A percentile compares a stretch with the other conserved stretches of the same genome.
Evolutionary conservation across 2,329 filamentous ascomycete species (phyloP).

Genomic region (Neurospora sp.): DNA sequence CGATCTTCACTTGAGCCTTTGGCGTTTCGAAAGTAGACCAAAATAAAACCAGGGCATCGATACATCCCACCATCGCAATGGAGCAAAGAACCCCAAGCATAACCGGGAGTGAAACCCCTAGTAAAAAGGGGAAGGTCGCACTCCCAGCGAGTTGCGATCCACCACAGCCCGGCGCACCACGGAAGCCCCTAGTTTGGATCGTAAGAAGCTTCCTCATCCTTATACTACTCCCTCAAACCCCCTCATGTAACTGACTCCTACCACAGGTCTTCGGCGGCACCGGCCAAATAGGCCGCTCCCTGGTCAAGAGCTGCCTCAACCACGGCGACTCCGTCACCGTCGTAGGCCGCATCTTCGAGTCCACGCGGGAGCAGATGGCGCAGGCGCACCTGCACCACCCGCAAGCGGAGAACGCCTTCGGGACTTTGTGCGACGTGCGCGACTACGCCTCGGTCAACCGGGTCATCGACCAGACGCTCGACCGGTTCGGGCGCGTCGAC

Average conservation of each 20-base stretch:
- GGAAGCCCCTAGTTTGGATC: slow-evolving; percentile 78
- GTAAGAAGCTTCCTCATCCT: slow-evolving; percentile 37
- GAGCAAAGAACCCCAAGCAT: background rate
- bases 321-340: slow-evolving; percentile 78
- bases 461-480: slow-evolving; percentile 60
- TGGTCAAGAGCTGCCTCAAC: slow-evolving; percentile 71
- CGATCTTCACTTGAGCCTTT: background rate
- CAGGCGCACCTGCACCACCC: slow-evolving; percentile 26
- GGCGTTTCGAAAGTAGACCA: background rate
- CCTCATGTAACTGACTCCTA: slow-evolving; percentile 1
- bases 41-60: background rate
- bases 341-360: slow-evolving; percentile 75
- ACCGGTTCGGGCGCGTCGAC: slow-evolving; percentile 72
- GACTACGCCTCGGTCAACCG: slow-evolving; percentile 65
- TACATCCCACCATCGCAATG: background rate
- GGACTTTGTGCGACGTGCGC: slow-evolving; percentile 82
- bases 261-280: slow-evolving; percentile 81
- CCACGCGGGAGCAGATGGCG: slow-evolving; percentile 60
- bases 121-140: slow-evolving; percentile 32
- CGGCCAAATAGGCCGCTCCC: slow-evolving; percentile 89
- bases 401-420: slow-evolving; percentile 61
- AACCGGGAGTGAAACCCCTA: background rate
- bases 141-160: slow-evolving; percentile 83
- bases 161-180: slow-evolving; percentile 57
- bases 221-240: background rate